Base-by-base conservation (phyloP, 495 filamentous ascomycete genomes). In the Amniculicola lignicola region DNA sequence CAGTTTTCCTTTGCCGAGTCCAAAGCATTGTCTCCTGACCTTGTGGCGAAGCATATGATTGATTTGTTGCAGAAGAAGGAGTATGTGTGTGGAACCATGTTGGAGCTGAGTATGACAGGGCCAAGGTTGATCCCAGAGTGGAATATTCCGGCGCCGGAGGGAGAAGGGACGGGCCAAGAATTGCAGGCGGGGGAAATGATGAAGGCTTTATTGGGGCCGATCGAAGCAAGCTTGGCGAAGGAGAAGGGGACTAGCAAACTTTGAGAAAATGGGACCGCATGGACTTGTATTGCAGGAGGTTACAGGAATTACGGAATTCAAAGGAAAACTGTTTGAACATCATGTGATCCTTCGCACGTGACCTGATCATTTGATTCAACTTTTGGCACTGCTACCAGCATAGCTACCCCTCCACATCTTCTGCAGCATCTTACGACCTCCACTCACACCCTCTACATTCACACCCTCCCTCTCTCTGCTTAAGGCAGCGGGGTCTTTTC, bases 41-140 rank as follows among this genome's bases (percentile, higher is more conserved):
- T 49, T 3, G 64, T 69, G 1, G 67, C 67, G 25, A 23, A 54
- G 22, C 50, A 57, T 24, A 67, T 69, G 61, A 37, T 65, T 19
- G 61, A 65, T 25, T 37, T 69, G 49, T 22, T 69, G 19, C 51
- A 67, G 54, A 27, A 62, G 36, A 52, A 50, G 23, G 48, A 66
- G 44, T 66, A 59, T 39, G 15, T 7, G 18, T 57, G 54, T 38
- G 67, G 64, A 1, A 57, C 44, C 2, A 51, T 59, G 41, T 4
- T 59, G 29, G 38, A 61, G 50, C 5, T 52, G 16, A 48, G 22
- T 24, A 29, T 53, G 50, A 23, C 22, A 3, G 56, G 56, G 15
- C 18, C 56, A 15, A 46, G 42, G 27, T 4, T 42, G 15, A 28
- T 59, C n/a, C 54, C 54, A 10, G 54, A 57, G 54, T 57, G 54